Base-by-base conservation (phyloP, 1,284 basidiomycete genomes). In the Testicularia cyperi region DNA sequence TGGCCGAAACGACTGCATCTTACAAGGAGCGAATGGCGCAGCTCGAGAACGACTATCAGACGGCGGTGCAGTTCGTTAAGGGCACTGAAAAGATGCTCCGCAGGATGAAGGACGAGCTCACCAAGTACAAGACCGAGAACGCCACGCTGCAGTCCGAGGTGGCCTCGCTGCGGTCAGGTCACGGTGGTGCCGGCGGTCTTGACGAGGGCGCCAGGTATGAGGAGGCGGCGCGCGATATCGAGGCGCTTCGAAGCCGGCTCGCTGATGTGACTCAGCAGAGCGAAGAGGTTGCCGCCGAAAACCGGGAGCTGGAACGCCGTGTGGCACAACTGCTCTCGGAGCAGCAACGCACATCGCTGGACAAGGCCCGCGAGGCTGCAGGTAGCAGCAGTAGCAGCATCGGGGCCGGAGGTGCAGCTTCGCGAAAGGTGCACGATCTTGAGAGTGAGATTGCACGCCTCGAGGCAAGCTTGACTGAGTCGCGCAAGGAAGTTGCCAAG, bases 31-130 rank as follows among this genome's bases (percentile, higher is more conserved):
- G 72, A 30, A 64, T 71, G 52, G 43, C 65, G 10, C 88, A 91
- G 73, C 85, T 96, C 77, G 92, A 97, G 78, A 86, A 90, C 64
- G 92, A 97, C 77, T 96, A 97, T 78, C 88, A 94, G 74, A 83
- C 90, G 33, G 90, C 90, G 18, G 89, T 92, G 54, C 87, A 89
- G 42, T 76, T 72, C 33, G 74, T 76, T 73, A 92, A 91, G 82
- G 91, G 92, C 41, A 97, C 92, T 1, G 95, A 99, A 79, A 97
- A 96, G 80, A 94, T 98, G 86, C 88, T 97, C 81, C 86, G 92
- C 64, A 85, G 89, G 67, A 92, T 98, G 88, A 92, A 92, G 77
- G 81, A 79, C 77, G 74, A 74, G 75, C 77, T 71, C 36, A 66
- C 66, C 32, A 71, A 68, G 56, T 62, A 68, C 60, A 72, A 74